Evolutionary conservation across 345 rosid species (phyloP).

Genomic region (Lepidium aucheri): DNA sequence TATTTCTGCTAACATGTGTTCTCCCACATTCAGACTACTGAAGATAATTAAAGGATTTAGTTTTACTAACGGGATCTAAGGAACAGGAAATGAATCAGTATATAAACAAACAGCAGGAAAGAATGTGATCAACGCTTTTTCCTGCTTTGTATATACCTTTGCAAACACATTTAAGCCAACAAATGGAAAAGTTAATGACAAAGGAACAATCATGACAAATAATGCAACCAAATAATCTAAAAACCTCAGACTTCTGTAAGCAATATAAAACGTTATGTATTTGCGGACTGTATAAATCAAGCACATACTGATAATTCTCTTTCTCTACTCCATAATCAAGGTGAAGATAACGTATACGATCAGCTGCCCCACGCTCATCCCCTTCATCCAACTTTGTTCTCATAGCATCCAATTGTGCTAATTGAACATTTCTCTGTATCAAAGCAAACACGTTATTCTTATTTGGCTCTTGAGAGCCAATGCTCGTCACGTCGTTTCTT

Average conservation of each 20-base stretch:
- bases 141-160: neutral
- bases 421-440: conserved; percentile 56
- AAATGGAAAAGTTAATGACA: neutral
- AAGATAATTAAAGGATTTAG: neutral
- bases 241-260: neutral
- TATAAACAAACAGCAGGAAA: neutral
- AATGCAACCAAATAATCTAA: neutral
- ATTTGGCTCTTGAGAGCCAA: conserved; percentile 32
- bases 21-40: neutral
- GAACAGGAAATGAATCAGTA: neutral
- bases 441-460: conserved; percentile 40
- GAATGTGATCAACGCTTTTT: neutral
- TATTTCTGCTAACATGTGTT: neutral
- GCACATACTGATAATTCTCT: conserved; percentile 54
- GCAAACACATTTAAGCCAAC: neutral
- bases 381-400: conserved; percentile 33
- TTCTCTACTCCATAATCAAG: conserved; percentile 64
- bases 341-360: conserved; percentile 59
- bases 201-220: neutral
- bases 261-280: conserved; percentile 1
- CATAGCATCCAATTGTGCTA: conserved; percentile 70
- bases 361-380: conserved; percentile 49
- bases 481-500: neutral
- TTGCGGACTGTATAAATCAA: conserved; percentile 9
- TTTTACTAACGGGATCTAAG: neutral